Base-by-base conservation (phyloP, 208 protist genomes). In the Leishmania mexicana region DNA sequence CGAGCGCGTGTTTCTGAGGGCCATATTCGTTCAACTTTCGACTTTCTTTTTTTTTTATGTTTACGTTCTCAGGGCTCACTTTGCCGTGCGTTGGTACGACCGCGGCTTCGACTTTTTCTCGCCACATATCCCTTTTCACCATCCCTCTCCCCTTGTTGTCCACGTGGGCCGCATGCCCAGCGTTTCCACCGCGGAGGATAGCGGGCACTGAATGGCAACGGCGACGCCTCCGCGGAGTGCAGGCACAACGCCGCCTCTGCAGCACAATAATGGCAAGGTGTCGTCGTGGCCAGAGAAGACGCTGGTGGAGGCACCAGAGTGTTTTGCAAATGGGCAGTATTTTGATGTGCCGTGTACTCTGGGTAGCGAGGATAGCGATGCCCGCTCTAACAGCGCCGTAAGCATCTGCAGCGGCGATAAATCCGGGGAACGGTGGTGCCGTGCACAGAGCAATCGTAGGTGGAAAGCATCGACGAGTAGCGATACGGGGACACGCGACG, bases 41-140 rank as follows among this genome's bases (percentile, higher is more conserved):
- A 8, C 42, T 40, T 57, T 76, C 31, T 19, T 49, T 28, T 71
- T 75, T 64, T 79, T 78, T 75, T 51, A 24, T 31, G 71, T 45
- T 7, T n/a, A 40, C 57, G 3, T 8, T 62, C 6, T 62, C 24
- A 31, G 57, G 57, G 38, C 19, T 67, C 6, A 17, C n/a, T 70
- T 57, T 24, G 24, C 21, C 1, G 67, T n/a, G 13, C 21, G 40
- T 38, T 31, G 17, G n/a, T 40, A 67, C n/a, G n/a, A 31, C 57
- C 57, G 60, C 13, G n/a, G 24, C 60, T 38, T 38, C 60, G 28
- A 62, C n/a, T 15, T 19, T 13, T 67, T 38, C 24, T 67, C 31
- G n/a, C 13, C 60, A 6, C 60, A 67, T 54, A 54, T 21, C 17
- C 28, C 28, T 17, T 47, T 47, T 10, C 19, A 24, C 35, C 67